Conservation (phyloP, 352 stramenopile species). For the Globisporangium nagaii region DNA sequence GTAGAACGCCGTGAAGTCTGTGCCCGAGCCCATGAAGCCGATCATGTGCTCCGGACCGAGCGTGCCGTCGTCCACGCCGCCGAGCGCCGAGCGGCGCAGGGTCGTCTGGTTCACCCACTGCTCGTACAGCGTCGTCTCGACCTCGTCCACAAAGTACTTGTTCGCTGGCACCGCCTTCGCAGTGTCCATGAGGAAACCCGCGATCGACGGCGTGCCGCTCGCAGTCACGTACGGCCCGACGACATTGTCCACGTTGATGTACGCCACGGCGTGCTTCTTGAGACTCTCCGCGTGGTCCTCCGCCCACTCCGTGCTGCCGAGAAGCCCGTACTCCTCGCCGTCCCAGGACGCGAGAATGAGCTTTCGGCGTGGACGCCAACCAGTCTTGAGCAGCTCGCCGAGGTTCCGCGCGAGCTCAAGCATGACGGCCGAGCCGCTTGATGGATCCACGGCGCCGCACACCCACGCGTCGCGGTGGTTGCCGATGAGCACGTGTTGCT, state of each 20-base stretch:
- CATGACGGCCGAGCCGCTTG: slow-evolving; percentile 70
- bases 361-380: slow-evolving; percentile 67
- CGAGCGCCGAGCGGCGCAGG: slow-evolving; percentile 10
- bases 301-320: slow-evolving; percentile 80
- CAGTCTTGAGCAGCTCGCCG: slow-evolving; percentile 47
- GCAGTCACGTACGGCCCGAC: slow-evolving; percentile 45
- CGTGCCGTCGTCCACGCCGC: slow-evolving; percentile 8
- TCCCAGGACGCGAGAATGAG: slow-evolving; percentile 83
- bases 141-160: slow-evolving; percentile 23
- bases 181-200: slow-evolving; percentile 44
- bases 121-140: slow-evolving; percentile 24
- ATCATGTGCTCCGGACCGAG: slow-evolving; percentile 36
- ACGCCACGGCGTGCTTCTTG: slow-evolving; percentile 56
- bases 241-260: slow-evolving; percentile 84
- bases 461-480: slow-evolving; percentile 92
- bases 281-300: slow-evolving; percentile 55
- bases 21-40: slow-evolving; percentile 42
- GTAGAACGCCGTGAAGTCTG: slow-evolving; percentile 74
- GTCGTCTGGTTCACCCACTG: slow-evolving; percentile 34
- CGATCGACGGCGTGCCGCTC: slow-evolving; percentile 67
- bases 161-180: slow-evolving; percentile 60
- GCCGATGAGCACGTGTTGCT: slow-evolving; percentile 79
- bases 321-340: slow-evolving; percentile 79
- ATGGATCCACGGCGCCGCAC: slow-evolving; percentile 82
- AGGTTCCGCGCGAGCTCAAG: slow-evolving; percentile 80